Percentiles rank a stretch among this genome's conserved stretches.
phyloP scores from a whole-genome alignment of 2,329 filamentous ascomycete species.

The Colletotrichum higginsianum region DNA sequence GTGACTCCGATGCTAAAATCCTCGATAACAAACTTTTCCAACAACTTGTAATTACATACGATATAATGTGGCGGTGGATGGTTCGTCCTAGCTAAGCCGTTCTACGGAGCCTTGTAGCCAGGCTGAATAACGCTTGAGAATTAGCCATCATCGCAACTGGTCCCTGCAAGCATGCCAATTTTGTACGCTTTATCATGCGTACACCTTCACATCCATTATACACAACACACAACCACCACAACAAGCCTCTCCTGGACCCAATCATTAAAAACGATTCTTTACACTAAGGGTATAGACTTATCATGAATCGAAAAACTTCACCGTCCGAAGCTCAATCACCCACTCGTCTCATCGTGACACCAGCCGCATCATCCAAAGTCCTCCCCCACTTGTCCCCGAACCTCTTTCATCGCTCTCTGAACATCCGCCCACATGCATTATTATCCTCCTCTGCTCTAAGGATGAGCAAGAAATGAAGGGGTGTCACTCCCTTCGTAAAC shows the following conservation, averaged over 20 bases:
- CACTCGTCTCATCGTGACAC: conserved; percentile 14
- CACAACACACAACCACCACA: not conserved
- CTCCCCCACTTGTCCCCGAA: conserved; percentile 4
- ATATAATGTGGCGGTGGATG: too few relatives aligned
- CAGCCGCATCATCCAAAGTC: not conserved
- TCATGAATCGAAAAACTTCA: conserved; percentile 42
- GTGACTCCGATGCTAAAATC: too few relatives aligned
- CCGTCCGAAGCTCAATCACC: conserved; percentile 15
- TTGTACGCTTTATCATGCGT: not conserved
- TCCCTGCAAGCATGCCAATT: not conserved
- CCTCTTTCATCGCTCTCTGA: not conserved
- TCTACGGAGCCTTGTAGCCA: not conserved
- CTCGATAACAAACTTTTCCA: too few relatives aligned
- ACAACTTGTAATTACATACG: too few relatives aligned
- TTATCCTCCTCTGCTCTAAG: conserved; percentile 12
- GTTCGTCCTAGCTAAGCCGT: not conserved
- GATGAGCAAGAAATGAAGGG: not conserved
- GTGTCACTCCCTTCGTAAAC: not conserved
- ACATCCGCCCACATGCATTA: not conserved
- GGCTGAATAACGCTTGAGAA: not conserved
- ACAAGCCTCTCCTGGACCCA: not conserved
- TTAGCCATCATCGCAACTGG: not conserved
- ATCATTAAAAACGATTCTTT: conserved; percentile 27
- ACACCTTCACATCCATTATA: too few relatives aligned
- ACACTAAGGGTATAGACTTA: conserved; percentile 44